A percentile compares a stretch with the other conserved stretches of the same genome.
Conservation (phyloP, 176 grass and related monocot genomes). For the Panicum miliaceum region DNA sequence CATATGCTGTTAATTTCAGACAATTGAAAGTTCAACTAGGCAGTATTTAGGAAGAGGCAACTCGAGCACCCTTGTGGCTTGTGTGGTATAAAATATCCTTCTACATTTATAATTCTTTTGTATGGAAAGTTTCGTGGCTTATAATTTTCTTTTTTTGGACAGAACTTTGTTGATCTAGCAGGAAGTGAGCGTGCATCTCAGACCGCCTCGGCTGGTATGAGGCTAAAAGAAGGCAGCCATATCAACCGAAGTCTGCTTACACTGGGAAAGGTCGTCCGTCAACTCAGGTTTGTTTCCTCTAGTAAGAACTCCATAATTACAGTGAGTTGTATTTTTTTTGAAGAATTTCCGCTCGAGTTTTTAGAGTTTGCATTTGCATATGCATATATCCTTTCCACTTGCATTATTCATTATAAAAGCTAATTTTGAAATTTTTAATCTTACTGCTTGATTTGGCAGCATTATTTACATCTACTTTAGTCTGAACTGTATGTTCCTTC, state of each 20-base stretch:
- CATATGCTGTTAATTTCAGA: conserved; percentile 57
- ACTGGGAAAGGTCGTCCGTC: conserved; percentile 85
- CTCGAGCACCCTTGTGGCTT: conserved; percentile 77
- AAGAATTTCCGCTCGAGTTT: neutral
- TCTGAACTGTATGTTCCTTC: conserved; percentile 35
- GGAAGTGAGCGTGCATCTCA: conserved; percentile 98
- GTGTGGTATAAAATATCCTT: conserved; percentile 66
- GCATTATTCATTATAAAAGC: conserved; percentile 2
- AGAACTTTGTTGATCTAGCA: conserved; percentile 98
- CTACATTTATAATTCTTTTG: conserved; percentile 6
- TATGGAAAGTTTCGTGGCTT: conserved; percentile 17
- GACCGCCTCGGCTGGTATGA: conserved; percentile 73
- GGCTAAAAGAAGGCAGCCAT: conserved; percentile 96
- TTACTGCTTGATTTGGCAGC: conserved; percentile 12
- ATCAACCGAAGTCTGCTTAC: conserved; percentile 97
- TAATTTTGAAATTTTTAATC: conserved; percentile 21
- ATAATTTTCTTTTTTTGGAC: conserved; percentile 46
- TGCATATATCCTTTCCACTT: conserved; percentile 21
- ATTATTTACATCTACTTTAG: conserved; percentile 10
- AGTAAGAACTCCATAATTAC: conserved; percentile 20
- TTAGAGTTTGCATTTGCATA: neutral
- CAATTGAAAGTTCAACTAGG: conserved; percentile 80
- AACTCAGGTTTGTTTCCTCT: conserved; percentile 79
- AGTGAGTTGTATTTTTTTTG: conserved; percentile 8
- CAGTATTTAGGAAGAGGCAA: conserved; percentile 63